These are phyloP conservation scores for Phytophthora palmivora DNA, from an alignment of 352 stramenopile species.

Conservation along the genomic window DNA sequence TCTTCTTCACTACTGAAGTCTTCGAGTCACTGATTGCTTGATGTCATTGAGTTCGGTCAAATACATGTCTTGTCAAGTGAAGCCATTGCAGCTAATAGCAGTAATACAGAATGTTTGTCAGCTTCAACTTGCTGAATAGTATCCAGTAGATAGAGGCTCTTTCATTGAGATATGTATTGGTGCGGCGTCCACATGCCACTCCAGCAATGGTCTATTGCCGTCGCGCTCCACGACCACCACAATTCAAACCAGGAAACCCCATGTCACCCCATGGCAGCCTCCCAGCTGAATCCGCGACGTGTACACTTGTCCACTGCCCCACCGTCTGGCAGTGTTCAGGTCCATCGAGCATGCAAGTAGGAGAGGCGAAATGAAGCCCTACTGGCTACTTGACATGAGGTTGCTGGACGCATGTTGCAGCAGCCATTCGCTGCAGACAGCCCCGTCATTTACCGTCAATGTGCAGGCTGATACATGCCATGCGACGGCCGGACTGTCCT, in stretches of 20 bases:
- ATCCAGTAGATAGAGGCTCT: background rate
- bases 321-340: conserved; percentile 2
- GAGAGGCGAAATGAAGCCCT: conserved; percentile 11
- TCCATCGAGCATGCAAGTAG: conserved; percentile 11
- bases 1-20: too few relatives aligned
- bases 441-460: conserved; percentile 14
- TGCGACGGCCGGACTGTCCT: conserved; percentile 7
- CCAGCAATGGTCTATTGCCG: too few relatives aligned
- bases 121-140: too few relatives aligned
- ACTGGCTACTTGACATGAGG: conserved; percentile 21
- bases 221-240: too few relatives aligned
- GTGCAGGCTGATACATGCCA: conserved; percentile 27
- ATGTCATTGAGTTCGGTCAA: too few relatives aligned
- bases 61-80: too few relatives aligned
- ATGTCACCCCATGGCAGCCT: background rate
- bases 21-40: too few relatives aligned
- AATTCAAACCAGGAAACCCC: conserved; percentile 1
- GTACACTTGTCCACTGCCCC: conserved; percentile 4
- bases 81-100: too few relatives aligned
- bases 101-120: too few relatives aligned
- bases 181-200: too few relatives aligned
- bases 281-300: conserved; percentile 14
- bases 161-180: too few relatives aligned
- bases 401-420: conserved; percentile 27
- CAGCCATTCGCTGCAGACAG: conserved; percentile 19